Base-by-base conservation (phyloP, 1,284 basidiomycete genomes). In the Sutorius eximius region DNA sequence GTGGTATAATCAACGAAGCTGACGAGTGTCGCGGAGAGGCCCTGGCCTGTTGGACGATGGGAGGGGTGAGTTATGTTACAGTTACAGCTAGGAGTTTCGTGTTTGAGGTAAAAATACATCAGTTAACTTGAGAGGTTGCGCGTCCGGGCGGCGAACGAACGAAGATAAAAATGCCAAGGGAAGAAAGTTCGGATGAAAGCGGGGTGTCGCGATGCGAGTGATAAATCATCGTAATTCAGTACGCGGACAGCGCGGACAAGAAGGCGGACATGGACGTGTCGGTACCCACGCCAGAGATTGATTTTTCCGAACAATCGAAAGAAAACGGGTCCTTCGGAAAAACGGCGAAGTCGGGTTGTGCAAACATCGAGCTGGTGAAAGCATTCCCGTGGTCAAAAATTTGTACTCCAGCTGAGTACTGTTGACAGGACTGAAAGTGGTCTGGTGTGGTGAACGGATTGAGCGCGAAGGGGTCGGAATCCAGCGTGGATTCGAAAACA, bases 381-480 rank as follows among this genome's bases (percentile, higher is more conserved):
- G 46, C 13, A 37, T 58, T 49, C n/a, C 58, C 57, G 11, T 56
- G 59, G 56, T 53, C 53, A 15, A 64, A 72, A 45, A 57, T 43
- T 48, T 57, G 53, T 48, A 70, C 53, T 30, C 48, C 54, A 13
- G 58, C 54, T 42, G 60, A 16, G 45, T 67, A 72, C 9, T 50
- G 64, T 49, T 57, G 58, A 29, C 59, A 68, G 27, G 58, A 27
- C 8, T 51, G 64, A 18, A 59, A 43, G 3, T 51, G 63, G 16
- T 57, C 58, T 43, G 64, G 67, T 56, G 76, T 65, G 69, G 81
- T 79, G 62, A 83, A 86, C 51, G 76, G 68, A 64, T 69, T 71
- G 57, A 80, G 76, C 48, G 74, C 74, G 51, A 61, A 60, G 0
- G 57, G 58, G 59, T 67, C 67, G 0, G 67, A 52, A 33, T 71